Evolutionary conservation across 805 yeast species (phyloP).

Genomic region (Naumovozyma dairenensis): DNA sequence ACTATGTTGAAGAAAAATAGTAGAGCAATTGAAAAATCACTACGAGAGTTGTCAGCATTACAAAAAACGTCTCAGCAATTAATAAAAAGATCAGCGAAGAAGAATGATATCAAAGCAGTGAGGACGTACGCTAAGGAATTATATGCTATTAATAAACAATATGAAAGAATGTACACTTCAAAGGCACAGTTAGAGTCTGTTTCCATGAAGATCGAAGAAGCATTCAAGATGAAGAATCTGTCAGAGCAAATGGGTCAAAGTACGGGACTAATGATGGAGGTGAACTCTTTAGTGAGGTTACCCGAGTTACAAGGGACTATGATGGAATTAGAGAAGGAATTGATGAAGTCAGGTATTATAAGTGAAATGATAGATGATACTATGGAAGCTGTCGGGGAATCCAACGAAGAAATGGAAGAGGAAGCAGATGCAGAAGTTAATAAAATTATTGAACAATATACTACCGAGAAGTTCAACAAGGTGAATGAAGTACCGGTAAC

Average conservation of each 20-base stretch:
- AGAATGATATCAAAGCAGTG: conserved; percentile 68
- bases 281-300: conserved; percentile 62
- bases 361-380: conserved; percentile 94
- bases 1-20: conserved; percentile 72
- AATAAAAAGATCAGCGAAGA: conserved; percentile 65
- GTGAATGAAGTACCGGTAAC: conserved; percentile 29
- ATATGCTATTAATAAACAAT: conserved; percentile 62
- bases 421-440: conserved; percentile 56
- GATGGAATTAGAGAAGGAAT: conserved; percentile 78
- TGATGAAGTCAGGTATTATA: conserved; percentile 76
- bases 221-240: conserved; percentile 73
- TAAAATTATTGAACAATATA: conserved; percentile 42
- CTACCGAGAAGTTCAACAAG: conserved; percentile 34
- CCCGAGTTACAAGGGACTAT: conserved; percentile 77
- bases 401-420: conserved; percentile 55
- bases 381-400: conserved; percentile 62
- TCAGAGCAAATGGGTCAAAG: conserved; percentile 74
- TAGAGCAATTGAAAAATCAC: conserved; percentile 64
- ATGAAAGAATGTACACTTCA: conserved; percentile 62
- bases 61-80: conserved; percentile 70
- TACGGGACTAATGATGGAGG: conserved; percentile 79
- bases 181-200: conserved; percentile 82
- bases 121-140: conserved; percentile 75
- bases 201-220: conserved; percentile 83
- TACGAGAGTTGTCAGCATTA: conserved; percentile 50